Base-by-base conservation (phyloP, 441 rosid species). In the Macaranga tanarius region DNA sequence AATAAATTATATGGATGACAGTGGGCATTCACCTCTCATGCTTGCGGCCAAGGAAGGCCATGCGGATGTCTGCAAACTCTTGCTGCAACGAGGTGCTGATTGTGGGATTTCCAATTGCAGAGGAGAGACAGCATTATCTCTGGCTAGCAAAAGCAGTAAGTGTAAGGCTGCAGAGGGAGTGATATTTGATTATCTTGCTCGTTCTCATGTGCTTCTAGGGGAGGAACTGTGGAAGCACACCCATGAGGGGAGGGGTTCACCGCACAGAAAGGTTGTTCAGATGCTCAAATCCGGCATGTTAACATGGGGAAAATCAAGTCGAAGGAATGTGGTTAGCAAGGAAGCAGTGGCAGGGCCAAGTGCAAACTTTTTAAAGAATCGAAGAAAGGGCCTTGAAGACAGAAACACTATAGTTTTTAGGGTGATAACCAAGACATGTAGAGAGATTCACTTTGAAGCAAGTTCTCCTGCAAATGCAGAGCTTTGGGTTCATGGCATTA, bases 211-310 rank as follows among this genome's bases (percentile, higher is more conserved):
- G 61, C 68, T 82, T 6, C n/a, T 31, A 5, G 85, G 85, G 9
- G 77, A 77, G 75, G 79, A 82, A 65, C 75, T 79, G 19, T 72
- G 34, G 64, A 82, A 79, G 77, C 80, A 76, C 76, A 76, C 80
- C 1, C 69, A 71, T 16, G 80, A 79, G 55, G 80, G 82, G 26
- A 73, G 75, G 58, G 78, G 84, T 47, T 48, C 62, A 10, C 80
- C 78, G 0, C 82, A 76, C 51, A 56, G 51, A 55, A 82, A 71
- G 57, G 58, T 50, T 15, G n/a, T 67, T 67, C 12, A 17, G 70
- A 67, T 52, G 61, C n/a, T 67, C 47, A 67, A 67, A 67, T 52
- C 17, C n/a, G 61, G 61, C 31, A 15, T 52, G 22, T 28, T 52
- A 52, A 52, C 28, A 34, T 34, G 57, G 61, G 77, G 85, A 40